Evolutionary conservation across 768 basidiomycete species (phyloP), one percentile per base, ranked within the genome.

Genomic region (Leccinellum luteum): DNA sequence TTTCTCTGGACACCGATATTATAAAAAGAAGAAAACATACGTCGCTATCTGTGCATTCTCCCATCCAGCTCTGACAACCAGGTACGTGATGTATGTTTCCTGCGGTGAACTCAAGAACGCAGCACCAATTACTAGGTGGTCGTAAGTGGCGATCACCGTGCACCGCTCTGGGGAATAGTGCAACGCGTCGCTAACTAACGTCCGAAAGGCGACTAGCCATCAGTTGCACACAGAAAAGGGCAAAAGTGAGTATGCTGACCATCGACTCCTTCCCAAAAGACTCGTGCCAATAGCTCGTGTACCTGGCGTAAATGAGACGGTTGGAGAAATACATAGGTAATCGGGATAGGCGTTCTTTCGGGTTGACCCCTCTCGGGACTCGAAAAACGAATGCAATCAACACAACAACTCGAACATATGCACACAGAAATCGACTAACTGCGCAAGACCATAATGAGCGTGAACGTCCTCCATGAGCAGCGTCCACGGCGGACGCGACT

Each of bases 1-100:
- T 10, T 44, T 21, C 6, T 17, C n/a, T 45, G 30, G 6, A 14
- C 1, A 47, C 13, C 23, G 3, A 9, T 7, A 17, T 35, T 7
- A 17, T 13, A 9, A 15, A 59, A 25, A 34, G 31, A 17, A 41
- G 30, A 10, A 15, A 47, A 71, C 72, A 10, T 64, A 89, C 90
- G 86, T 87, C 31, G 89, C 90, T 56, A 93, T 87, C 56, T 86
- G 83, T 4, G 84, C 78, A 63, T 87, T 87, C 55, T 92, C 87
- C 90, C 90, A 93, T 10, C 91, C 90, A 17, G 85, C 77, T 63
- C 80, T 85, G 51, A 93, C 91, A 38, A 80, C 86, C 15, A 93
- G 78, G 60, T 91, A 93, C 19, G 89, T 91, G 53, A 93, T 90
- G 64, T 93, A 93, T 3, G 88, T 86, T 68, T 91, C 88, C 50